Evolutionary conservation across 306 rosid species (phyloP).

Genomic region (Pachyrhizus erosus): DNA sequence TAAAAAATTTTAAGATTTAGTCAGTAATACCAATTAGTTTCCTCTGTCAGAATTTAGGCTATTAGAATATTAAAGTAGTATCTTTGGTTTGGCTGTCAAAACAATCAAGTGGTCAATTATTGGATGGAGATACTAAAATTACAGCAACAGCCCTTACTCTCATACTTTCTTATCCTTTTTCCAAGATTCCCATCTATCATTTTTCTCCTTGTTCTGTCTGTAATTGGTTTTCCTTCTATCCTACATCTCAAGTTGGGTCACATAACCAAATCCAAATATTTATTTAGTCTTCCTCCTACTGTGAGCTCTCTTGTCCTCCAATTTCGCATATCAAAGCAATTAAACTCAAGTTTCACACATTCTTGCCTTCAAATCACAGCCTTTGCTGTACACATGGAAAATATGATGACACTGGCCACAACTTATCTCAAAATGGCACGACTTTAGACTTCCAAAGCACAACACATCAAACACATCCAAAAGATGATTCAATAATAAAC

Average conservation of each 20-base stretch:
- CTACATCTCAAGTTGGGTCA: not conserved
- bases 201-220: not conserved
- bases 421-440: not conserved
- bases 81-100: not conserved
- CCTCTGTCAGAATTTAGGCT: not conserved
- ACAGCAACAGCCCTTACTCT: not conserved
- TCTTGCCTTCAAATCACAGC: slow-evolving; percentile 5
- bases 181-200: not conserved
- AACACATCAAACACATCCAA: not conserved
- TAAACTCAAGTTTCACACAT: not conserved
- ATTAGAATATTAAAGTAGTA: too few relatives aligned
- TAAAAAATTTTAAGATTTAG: slow-evolving; percentile 11
- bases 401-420: not conserved
- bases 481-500: not conserved
- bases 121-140: not conserved
- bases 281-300: not conserved
- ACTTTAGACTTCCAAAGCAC: not conserved
- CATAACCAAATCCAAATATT: not conserved
- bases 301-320: not conserved
- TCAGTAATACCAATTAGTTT: not conserved
- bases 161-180: not conserved
- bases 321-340: not conserved
- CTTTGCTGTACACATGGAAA: not conserved
- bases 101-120: not conserved
- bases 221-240: slow-evolving; percentile 4